These are phyloP conservation scores for Lasiosphaeriaceae sp. DNA, from an alignment of 495 filamentous ascomycete species.

Conservation along the genomic window DNA sequence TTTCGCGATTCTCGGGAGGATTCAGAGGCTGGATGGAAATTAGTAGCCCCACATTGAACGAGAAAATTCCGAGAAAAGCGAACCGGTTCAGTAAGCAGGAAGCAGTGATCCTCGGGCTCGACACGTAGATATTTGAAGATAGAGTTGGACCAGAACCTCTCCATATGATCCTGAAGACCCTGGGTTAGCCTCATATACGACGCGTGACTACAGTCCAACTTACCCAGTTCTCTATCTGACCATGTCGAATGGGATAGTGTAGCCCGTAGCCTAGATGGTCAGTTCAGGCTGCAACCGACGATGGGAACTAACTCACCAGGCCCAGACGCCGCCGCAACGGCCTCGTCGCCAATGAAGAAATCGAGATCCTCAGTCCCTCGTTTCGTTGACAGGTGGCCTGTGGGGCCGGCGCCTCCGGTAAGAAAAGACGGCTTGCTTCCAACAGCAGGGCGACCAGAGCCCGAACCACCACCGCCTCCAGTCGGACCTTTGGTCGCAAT, in stretches of 20 bases:
- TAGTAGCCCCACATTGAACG: conserved; percentile 15
- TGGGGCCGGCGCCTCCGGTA: conserved; percentile 78
- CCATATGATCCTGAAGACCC: conserved; percentile 81
- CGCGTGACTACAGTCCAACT: conserved; percentile 6
- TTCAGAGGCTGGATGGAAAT: conserved; percentile 71
- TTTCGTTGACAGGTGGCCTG: conserved; percentile 81
- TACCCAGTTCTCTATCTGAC: conserved; percentile 98
- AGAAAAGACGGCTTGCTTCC: conserved; percentile 93
- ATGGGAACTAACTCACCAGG: conserved; percentile 55
- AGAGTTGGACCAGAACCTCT: conserved; percentile 98
- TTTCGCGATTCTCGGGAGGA: conserved; percentile 97
- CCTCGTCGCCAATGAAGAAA: conserved; percentile 98
- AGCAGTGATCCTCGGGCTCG: conserved; percentile 97
- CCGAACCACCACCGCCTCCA: conserved; percentile 65
- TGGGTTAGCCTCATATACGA: background rate
- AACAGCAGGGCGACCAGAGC: conserved; percentile 82
- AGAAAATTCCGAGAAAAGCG: conserved; percentile 17
- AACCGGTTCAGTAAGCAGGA: conserved; percentile 95
- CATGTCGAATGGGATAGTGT: conserved; percentile 96
- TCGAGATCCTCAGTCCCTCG: conserved; percentile 96
- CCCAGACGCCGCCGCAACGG: conserved; percentile 74
- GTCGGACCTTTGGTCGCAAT: conserved; percentile 88
- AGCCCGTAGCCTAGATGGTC: conserved; percentile 73
- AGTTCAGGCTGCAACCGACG: conserved; percentile 1
- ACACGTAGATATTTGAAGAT: conserved; percentile 99